These are phyloP conservation scores for Hypoxylon sp. DNA, from an alignment of 2,329 filamentous ascomycete genomes.

Conservation along the genomic window DNA sequence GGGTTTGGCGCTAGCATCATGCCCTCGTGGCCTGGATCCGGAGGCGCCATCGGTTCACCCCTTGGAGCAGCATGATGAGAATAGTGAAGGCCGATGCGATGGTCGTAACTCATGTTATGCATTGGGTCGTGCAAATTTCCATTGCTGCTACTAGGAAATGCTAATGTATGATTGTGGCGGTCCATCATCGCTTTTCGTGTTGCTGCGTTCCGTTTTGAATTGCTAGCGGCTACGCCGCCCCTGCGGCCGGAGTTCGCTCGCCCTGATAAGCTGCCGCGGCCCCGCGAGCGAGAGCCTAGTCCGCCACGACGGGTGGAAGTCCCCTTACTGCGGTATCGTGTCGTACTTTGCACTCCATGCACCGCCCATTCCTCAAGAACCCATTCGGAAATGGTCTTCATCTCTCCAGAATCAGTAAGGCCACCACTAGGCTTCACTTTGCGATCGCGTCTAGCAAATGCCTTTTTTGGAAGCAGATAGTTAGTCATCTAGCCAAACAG, in stretches of 20 bases:
- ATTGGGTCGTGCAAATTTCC: constrained; percentile 24
- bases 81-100: constrained; percentile 19
- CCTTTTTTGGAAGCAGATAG: constrained; percentile 48
- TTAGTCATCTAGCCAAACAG: constrained; percentile 17
- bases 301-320: constrained; percentile 53
- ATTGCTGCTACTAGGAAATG: constrained; percentile 16
- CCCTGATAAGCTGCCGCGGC: constrained; percentile 37
- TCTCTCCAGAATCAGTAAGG: constrained; percentile 61
- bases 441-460: constrained; percentile 60
- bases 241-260: constrained; percentile 50
- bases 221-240: constrained; percentile 49
- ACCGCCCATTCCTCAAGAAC: constrained; percentile 79
- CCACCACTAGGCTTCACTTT: constrained; percentile 60
- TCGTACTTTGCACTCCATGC: constrained; percentile 87
- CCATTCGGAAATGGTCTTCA: constrained; percentile 83
- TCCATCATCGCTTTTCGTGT: constrained; percentile 30
- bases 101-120: constrained; percentile 19
- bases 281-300: constrained; percentile 11
- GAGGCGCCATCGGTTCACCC: not conserved
- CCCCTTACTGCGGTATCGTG: constrained; percentile 78
- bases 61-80: not conserved
- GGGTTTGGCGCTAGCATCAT: constrained; percentile 34
- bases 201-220: constrained; percentile 45
- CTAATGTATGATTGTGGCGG: constrained; percentile 28
- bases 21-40: constrained; percentile 21